Conservation (phyloP, 345 rosid genomes). For the Syzygium oleosum region DNA sequence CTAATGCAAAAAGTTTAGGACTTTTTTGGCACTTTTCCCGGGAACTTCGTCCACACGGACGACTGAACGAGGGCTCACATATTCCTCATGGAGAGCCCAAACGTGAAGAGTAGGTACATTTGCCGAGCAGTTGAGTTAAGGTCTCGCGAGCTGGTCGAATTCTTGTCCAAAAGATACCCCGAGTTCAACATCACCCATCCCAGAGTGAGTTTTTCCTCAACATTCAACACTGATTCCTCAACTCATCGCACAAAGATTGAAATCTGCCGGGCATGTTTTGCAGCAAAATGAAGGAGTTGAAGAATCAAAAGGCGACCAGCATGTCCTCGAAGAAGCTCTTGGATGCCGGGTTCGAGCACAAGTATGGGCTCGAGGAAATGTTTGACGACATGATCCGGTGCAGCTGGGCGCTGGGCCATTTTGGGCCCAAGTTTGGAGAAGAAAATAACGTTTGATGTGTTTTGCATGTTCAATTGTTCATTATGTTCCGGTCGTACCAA, state of each 20-base stretch:
- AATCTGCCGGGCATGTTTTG: background rate
- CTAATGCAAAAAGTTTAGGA: no score
- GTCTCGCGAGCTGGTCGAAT: background rate
- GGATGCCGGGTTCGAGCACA: constrained; percentile 34
- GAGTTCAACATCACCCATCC: background rate
- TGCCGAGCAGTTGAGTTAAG: background rate
- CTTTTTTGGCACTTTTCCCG: no score
- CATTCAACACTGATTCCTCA: background rate
- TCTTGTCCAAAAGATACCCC: background rate
- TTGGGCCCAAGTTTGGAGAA: background rate
- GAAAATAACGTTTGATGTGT: background rate
- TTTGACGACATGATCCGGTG: background rate
- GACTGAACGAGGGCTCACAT: background rate
- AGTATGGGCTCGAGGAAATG: constrained; percentile 14
- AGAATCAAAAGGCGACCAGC: background rate
- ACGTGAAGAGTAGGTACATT: background rate
- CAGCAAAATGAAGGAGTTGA: background rate
- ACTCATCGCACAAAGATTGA: background rate
- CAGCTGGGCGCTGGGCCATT: background rate
- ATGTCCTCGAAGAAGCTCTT: constrained; percentile 37
- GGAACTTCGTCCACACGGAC: background rate
- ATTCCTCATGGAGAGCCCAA: background rate
- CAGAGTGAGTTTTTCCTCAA: background rate
- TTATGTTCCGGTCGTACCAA: background rate
- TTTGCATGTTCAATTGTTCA: background rate